phyloP scores from a whole-genome alignment of 2,329 filamentous ascomycete genomes.

The Beauveria scarabaeidicola region DNA sequence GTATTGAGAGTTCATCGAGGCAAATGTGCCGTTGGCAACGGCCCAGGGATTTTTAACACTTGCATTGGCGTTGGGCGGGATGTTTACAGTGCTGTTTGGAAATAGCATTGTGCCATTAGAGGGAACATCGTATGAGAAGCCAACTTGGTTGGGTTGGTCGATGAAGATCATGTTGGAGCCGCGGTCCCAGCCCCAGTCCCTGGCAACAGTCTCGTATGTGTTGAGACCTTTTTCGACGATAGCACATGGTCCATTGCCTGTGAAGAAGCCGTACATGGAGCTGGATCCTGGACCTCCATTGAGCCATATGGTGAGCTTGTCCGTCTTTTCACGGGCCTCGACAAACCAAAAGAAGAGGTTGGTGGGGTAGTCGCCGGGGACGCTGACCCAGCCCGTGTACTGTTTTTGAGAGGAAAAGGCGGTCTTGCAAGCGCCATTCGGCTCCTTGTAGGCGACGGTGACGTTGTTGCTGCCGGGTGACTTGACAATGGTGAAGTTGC shows the following conservation, averaged over 20 bases:
- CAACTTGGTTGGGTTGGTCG: conserved; percentile 61
- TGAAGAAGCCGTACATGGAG: conserved; percentile 57
- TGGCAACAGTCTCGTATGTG: conserved; percentile 45
- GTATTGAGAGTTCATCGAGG: conserved; percentile 37
- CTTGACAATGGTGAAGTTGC: conserved; percentile 45
- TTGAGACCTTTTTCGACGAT: conserved; percentile 38
- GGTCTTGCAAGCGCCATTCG: conserved; percentile 54
- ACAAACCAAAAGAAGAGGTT: conserved; percentile 47
- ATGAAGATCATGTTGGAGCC: conserved; percentile 48
- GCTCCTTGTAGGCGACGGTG: conserved; percentile 58
- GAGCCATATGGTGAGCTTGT: conserved; percentile 50
- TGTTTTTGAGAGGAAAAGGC: conserved; percentile 58
- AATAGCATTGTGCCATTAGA: conserved; percentile 52
- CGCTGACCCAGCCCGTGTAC: conserved; percentile 59
- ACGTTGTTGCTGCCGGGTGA: conserved; percentile 57
- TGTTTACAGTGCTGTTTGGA: conserved; percentile 28
- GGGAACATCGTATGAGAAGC: conserved; percentile 57
- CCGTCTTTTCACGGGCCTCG: conserved; percentile 33
- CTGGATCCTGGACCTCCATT: conserved; percentile 60
- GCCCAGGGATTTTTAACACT: conserved; percentile 21
- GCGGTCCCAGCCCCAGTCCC: conserved; percentile 59
- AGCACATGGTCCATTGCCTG: conserved; percentile 48
- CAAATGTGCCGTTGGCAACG: conserved; percentile 57
- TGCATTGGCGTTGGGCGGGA: conserved; percentile 16
- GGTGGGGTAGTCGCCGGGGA: conserved; percentile 46